A percentile compares a stretch with the other conserved stretches of the same genome.
Evolutionary conservation across 129 eudicot species (phyloP).

Genomic region (Helianthus tuberosus): DNA sequence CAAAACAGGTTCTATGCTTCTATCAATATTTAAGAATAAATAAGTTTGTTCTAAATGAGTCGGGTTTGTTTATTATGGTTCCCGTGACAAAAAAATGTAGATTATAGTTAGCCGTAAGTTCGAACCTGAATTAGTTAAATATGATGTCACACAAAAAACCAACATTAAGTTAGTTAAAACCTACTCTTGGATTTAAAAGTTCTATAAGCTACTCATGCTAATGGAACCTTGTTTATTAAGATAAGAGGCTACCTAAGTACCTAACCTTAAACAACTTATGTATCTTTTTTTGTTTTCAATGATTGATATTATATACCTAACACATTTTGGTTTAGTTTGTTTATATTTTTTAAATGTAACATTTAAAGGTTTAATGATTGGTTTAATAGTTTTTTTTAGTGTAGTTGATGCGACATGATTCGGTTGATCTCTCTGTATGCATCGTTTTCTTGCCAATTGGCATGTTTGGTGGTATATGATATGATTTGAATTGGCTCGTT

Average conservation of each 20-base stretch:
- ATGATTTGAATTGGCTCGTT: neutral
- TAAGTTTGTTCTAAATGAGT: neutral
- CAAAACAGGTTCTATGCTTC: constrained; percentile 3
- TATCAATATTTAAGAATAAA: neutral
- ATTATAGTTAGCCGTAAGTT: neutral
- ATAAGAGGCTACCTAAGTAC: constrained; percentile 24
- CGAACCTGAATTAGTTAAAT: neutral
- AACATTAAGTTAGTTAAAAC: constrained; percentile 3
- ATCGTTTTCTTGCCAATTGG: constrained; percentile 20
- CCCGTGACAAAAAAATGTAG: neutral
- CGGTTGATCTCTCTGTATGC: constrained; percentile 6
- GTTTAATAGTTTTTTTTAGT: constrained; percentile 9
- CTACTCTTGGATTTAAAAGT: neutral
- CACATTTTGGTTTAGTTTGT: constrained; percentile 21
- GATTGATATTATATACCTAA: neutral
- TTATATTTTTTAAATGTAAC: constrained; percentile 2
- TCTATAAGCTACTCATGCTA: constrained; percentile 22
- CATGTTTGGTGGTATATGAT: constrained; percentile 12
- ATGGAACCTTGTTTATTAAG: constrained; percentile 32
- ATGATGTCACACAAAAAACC: neutral
- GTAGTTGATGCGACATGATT: constrained; percentile 13
- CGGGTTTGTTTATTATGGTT: neutral
- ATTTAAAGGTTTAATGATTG: constrained; percentile 13
- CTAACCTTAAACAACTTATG: constrained; percentile 23
- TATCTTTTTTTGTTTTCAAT: constrained; percentile 3